Evolutionary conservation across 1,139 yeast genomes (phyloP).

Genomic region (Candida tropicalis): DNA sequence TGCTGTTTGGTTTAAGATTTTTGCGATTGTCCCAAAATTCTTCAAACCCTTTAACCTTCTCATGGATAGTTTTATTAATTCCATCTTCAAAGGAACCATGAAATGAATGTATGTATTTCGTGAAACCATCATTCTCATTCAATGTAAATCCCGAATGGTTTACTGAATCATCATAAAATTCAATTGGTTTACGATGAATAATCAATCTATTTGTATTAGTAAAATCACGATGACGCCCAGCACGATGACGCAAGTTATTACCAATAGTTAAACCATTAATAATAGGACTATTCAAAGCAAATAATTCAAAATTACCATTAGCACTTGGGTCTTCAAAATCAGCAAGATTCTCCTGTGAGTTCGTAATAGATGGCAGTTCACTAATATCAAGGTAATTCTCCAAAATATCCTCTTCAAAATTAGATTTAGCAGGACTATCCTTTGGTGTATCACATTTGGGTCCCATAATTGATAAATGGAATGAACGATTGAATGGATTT

Average conservation of each 20-base stretch:
- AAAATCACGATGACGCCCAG: slow-evolving; percentile 6
- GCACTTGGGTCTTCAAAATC: neutral
- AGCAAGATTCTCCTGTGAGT: slow-evolving; percentile 1
- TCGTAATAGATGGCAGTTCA: slow-evolving; percentile 11
- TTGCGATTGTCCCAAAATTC: slow-evolving; percentile 10
- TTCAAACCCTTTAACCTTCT: slow-evolving; percentile 23
- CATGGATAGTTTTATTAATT: slow-evolving; percentile 20
- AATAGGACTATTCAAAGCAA: slow-evolving; percentile 37
- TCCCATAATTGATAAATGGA: slow-evolving; percentile 38
- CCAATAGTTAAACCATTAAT: slow-evolving; percentile 44
- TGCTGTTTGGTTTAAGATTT: neutral
- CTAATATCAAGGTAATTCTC: slow-evolving; percentile 36
- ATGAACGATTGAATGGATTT: slow-evolving; percentile 28
- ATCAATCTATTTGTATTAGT: slow-evolving; percentile 19
- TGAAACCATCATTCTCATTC: slow-evolving; percentile 6
- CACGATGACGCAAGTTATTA: slow-evolving; percentile 27
- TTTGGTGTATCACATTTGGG: slow-evolving; percentile 14
- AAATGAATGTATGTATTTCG: slow-evolving; percentile 23
- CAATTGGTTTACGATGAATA: slow-evolving; percentile 21
- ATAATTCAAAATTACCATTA: slow-evolving; percentile 23
- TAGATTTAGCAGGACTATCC: slow-evolving; percentile 14
- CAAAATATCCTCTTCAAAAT: slow-evolving; percentile 28
- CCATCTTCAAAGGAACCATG: slow-evolving; percentile 39
- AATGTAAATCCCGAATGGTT: slow-evolving; percentile 1
- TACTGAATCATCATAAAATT: slow-evolving; percentile 1